Evolutionary conservation across 129 eudicot genomes (phyloP).

Genomic region (Chrysanthemum lavandulifolium): DNA sequence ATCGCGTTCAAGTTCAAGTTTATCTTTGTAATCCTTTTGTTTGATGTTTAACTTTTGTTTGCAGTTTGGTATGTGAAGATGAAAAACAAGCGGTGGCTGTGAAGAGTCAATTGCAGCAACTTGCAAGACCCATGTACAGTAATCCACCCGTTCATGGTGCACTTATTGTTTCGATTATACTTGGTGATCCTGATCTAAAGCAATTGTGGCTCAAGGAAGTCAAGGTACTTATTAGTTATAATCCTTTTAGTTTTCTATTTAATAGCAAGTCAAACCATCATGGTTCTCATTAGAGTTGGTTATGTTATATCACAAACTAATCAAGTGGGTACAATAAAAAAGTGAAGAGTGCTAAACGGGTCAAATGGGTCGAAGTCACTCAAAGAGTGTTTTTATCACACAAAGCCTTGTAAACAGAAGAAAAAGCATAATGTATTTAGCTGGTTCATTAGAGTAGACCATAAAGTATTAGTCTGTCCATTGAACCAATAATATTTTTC

Average conservation of each 20-base stretch:
- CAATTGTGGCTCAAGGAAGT: conserved; percentile 95
- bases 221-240: conserved; percentile 43
- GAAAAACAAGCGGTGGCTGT: conserved; percentile 84
- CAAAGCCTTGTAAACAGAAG: too few relatives aligned
- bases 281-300: not conserved
- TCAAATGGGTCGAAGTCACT: not conserved
- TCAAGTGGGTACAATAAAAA: too few relatives aligned
- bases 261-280: not conserved
- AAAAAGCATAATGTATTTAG: too few relatives aligned
- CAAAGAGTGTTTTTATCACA: too few relatives aligned
- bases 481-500: not conserved
- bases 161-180: conserved; percentile 69
- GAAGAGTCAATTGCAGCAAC: conserved; percentile 93
- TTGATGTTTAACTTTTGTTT: conserved; percentile 10
- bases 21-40: conserved; percentile 11
- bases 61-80: conserved; percentile 83
- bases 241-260: not conserved
- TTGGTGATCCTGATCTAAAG: conserved; percentile 76
- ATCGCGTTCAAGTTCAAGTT: not conserved
- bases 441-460: not conserved
- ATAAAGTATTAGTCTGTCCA: not conserved
- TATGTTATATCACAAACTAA: not conserved
- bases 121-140: conserved; percentile 95
- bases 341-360: too few relatives aligned
- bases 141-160: conserved; percentile 97